Base-by-base conservation (phyloP, 257 asterid genomes). In the Gentiana dahurica region DNA sequence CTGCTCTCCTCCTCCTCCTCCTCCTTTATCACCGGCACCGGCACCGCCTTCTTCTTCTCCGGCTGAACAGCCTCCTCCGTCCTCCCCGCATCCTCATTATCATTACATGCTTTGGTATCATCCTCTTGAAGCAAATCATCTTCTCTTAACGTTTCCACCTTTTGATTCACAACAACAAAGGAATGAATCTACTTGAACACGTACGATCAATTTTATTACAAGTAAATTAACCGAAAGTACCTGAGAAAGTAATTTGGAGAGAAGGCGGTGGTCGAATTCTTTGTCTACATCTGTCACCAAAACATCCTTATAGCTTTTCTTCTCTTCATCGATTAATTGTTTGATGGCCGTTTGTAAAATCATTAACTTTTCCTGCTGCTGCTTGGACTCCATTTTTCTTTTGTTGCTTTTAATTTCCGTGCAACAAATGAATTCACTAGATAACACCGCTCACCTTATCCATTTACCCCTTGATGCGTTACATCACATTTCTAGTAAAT, bases 61-160 rank as follows among this genome's bases (percentile, higher is more conserved):
- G 1, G 50, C 34, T 5, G 46, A 10, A 10, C 0, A 2, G 9
- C 9, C 44, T 39, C 8, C 44, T 39, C 8, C 44, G 6, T 39
- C 9, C 9, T 41, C 46, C 2, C 24, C 24, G 24, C 24, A 24
- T 24, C 24, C 24, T 24, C 24, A 24, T 24, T 24, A 24, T 24
- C 24, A 24, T 24, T 24, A 24, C 24, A 24, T 24, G 24, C 24
- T 24, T 24, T 24, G 24, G 24, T 24, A 24, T 8, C 66, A 64
- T 34, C 37, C 33, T 13, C 52, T 54, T 53, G 39, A 9, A 53
- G 12, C 12, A 2, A 34, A 13, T 13, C 65, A 5, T 76, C 77
- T 36, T 60, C 81, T 70, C 72, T 71, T 49, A 68, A 13, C 36
- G 80, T 53, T 10, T 83, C 87, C 45, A 77, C 51, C 89, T 81